Conservation (phyloP, 345 rosid species). For the Lepidium aucheri region DNA sequence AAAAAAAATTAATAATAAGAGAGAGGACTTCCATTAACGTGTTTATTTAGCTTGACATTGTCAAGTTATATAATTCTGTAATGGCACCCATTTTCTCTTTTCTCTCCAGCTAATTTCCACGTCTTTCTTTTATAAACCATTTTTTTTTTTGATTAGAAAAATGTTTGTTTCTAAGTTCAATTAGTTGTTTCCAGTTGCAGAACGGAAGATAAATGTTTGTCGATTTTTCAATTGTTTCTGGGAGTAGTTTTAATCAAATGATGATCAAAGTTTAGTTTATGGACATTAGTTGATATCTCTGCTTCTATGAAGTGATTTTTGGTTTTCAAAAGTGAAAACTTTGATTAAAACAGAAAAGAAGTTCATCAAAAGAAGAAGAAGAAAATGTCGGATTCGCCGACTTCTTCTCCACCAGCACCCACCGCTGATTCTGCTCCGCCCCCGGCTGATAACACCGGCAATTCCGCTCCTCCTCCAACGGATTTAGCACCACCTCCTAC, state of each 20-base stretch:
- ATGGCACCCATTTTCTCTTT: conserved; percentile 22
- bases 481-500: conserved; percentile 22
- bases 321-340: neutral
- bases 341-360: neutral
- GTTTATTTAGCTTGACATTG: conserved; percentile 3
- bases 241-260: neutral
- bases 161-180: neutral
- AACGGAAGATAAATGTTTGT: neutral
- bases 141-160: neutral
- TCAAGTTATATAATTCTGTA: conserved; percentile 3
- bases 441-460: neutral
- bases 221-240: neutral
- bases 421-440: neutral
- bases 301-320: neutral
- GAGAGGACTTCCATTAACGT: conserved; percentile 17
- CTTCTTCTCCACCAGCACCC: conserved; percentile 30
- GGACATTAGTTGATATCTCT: neutral
- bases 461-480: conserved; percentile 18
- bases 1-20: neutral
- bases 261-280: neutral
- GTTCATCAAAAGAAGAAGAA: neutral
- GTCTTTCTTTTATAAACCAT: neutral
- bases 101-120: conserved; percentile 15
- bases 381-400: conserved; percentile 34
- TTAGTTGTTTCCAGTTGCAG: conserved; percentile 17